Conservation (phyloP, 2,329 filamentous ascomycete genomes). For the Pseudogymnoascus sp. region DNA sequence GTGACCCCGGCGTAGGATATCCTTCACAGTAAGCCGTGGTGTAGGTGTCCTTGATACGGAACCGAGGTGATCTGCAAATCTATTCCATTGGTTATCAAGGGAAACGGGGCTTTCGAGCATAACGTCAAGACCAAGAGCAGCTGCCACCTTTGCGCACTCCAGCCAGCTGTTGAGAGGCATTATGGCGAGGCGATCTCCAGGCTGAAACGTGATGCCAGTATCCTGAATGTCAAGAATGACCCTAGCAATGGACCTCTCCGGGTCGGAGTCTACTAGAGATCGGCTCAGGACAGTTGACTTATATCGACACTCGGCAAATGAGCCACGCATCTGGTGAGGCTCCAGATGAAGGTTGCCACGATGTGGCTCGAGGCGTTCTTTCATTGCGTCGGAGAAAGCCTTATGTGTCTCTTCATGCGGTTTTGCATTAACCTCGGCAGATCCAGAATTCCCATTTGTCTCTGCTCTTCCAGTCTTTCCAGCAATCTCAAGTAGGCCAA, state of each 20-base stretch:
- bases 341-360: conserved; percentile 39
- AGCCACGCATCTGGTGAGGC: conserved; percentile 45
- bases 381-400: conserved; percentile 45
- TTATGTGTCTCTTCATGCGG: conserved; percentile 43
- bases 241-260: conserved; percentile 37
- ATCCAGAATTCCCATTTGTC: conserved; percentile 43
- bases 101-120: conserved; percentile 36
- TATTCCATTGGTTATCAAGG: conserved; percentile 35
- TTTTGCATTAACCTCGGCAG: conserved; percentile 31
- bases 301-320: conserved; percentile 46
- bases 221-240: conserved; percentile 44
- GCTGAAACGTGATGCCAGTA: conserved; percentile 44
- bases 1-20: conserved; percentile 43
- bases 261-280: conserved; percentile 38
- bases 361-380: conserved; percentile 42
- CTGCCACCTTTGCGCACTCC: conserved; percentile 45
- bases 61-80: conserved; percentile 39
- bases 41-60: conserved; percentile 26
- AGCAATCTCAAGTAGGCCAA: conserved; percentile 45
- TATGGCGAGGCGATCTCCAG: conserved; percentile 43
- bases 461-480: conserved; percentile 44
- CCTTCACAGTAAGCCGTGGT: conserved; percentile 35
- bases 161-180: conserved; percentile 48
- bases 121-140: conserved; percentile 40
- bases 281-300: conserved; percentile 36